Percentiles rank a stretch among this genome's conserved stretches.
phyloP scores from a whole-genome alignment of 129 eudicot genomes.

The Tanacetum coccineum region DNA sequence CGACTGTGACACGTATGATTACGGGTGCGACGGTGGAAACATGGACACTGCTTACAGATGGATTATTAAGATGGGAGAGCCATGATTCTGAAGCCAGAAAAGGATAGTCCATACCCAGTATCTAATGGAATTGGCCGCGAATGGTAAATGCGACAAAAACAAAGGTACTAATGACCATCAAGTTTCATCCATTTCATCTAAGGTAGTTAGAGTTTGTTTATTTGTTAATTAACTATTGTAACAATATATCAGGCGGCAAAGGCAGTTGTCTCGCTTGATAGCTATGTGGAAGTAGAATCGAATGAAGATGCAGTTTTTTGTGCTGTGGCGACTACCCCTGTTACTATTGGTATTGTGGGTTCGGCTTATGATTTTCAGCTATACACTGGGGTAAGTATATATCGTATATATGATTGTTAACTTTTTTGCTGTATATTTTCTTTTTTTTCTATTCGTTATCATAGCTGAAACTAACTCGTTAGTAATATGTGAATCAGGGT shows the following conservation, averaged over 20 bases:
- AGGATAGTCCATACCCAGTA: constrained; percentile 46
- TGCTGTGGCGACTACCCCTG: constrained; percentile 49
- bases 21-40: constrained; percentile 61
- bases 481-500: constrained; percentile 30
- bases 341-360: constrained; percentile 59
- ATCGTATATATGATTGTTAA: neutral
- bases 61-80: constrained; percentile 51
- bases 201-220: neutral
- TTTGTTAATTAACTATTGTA: neutral
- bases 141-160: constrained; percentile 40
- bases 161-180: constrained; percentile 32
- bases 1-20: constrained; percentile 47
- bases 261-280: constrained; percentile 46
- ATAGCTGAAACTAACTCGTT: neutral
- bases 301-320: constrained; percentile 53
- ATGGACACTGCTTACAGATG: constrained; percentile 53
- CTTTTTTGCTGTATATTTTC: neutral
- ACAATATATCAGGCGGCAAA: constrained; percentile 26
- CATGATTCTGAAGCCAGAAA: constrained; percentile 47
- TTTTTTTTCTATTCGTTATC: neutral
- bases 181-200: neutral
- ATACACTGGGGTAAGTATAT: constrained; percentile 46
- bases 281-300: constrained; percentile 42
- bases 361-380: constrained; percentile 52
- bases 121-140: constrained; percentile 34